Evolutionary conservation across 2,329 filamentous ascomycete genomes (phyloP).

Genomic region (Capronia coronata): DNA sequence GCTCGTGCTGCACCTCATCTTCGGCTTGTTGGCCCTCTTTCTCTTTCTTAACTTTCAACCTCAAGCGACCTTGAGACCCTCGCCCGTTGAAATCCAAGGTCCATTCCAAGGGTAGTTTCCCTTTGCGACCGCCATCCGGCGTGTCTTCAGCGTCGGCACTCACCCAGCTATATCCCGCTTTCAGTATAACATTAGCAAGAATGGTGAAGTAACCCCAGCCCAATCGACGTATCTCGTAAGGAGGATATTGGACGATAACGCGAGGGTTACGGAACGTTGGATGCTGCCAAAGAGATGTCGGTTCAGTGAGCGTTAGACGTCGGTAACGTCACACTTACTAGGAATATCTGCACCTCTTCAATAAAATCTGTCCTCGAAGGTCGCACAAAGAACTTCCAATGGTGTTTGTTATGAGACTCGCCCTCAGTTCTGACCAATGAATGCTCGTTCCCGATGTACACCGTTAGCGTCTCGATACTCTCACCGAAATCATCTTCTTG

Average conservation of each 20-base stretch:
- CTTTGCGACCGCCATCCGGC: slow-evolving; percentile 19
- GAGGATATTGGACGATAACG: slow-evolving; percentile 21
- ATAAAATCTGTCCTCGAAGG: slow-evolving; percentile 24
- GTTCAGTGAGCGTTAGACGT: not conserved
- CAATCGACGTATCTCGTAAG: slow-evolving; percentile 22
- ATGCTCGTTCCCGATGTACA: slow-evolving; percentile 27
- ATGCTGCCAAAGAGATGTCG: slow-evolving; percentile 15
- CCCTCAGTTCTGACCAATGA: slow-evolving; percentile 16
- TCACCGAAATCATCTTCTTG: slow-evolving; percentile 17
- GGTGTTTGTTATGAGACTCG: slow-evolving; percentile 22
- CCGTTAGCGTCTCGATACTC: slow-evolving; percentile 21
- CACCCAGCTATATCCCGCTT: slow-evolving; percentile 25
- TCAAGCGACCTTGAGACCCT: slow-evolving; percentile 22
- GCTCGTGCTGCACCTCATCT: slow-evolving; percentile 16
- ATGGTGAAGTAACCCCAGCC: slow-evolving; percentile 27
- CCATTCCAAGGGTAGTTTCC: slow-evolving; percentile 26
- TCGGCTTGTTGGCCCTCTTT: slow-evolving; percentile 25
- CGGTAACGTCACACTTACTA: slow-evolving; percentile 13
- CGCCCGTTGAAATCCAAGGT: slow-evolving; percentile 23
- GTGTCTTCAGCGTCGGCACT: slow-evolving; percentile 23
- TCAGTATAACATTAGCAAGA: slow-evolving; percentile 22
- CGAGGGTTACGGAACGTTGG: slow-evolving; percentile 24
- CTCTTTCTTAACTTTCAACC: slow-evolving; percentile 26
- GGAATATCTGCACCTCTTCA: slow-evolving; percentile 25
- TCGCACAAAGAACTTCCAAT: slow-evolving; percentile 27